Conservation (phyloP, 371 early-diverging fungal genomes). For the Entomophthora muscae region DNA sequence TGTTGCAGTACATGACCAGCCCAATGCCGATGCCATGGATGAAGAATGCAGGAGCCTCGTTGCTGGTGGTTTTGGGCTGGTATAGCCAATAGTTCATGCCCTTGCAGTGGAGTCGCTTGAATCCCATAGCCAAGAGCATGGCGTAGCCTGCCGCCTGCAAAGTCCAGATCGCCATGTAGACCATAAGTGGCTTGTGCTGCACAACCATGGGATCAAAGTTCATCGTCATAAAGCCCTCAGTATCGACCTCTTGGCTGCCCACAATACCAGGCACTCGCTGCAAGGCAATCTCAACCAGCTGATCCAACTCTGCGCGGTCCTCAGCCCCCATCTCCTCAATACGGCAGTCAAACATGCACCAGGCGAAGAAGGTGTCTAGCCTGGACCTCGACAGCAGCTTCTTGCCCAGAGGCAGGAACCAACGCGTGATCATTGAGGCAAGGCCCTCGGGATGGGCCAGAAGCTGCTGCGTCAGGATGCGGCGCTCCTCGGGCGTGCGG, state of each 20-base stretch:
- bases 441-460: no score
- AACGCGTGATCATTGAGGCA: not conserved
- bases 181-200: not conserved
- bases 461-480: no score
- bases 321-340: no score
- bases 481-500: no score
- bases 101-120: no score
- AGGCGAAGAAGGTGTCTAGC: not conserved
- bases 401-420: not conserved
- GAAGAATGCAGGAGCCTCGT: conserved; percentile 4
- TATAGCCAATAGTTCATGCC: conserved; percentile 4
- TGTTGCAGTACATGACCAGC: not conserved
- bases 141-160: not conserved
- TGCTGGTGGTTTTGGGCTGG: not conserved
- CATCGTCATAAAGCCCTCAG: no score
- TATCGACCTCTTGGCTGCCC: no score
- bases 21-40: conserved; percentile 3
- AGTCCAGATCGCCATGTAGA: not conserved
- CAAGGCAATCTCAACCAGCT: not conserved
- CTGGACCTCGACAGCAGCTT: not conserved
- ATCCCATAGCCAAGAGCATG: not conserved
- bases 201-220: conserved; percentile 3
- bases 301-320: not conserved
- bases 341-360: not conserved
- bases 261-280: not conserved